These are phyloP conservation scores for Ophiosphaerella narmari DNA, from an alignment of 2,329 filamentous ascomycete species.

Conservation along the genomic window DNA sequence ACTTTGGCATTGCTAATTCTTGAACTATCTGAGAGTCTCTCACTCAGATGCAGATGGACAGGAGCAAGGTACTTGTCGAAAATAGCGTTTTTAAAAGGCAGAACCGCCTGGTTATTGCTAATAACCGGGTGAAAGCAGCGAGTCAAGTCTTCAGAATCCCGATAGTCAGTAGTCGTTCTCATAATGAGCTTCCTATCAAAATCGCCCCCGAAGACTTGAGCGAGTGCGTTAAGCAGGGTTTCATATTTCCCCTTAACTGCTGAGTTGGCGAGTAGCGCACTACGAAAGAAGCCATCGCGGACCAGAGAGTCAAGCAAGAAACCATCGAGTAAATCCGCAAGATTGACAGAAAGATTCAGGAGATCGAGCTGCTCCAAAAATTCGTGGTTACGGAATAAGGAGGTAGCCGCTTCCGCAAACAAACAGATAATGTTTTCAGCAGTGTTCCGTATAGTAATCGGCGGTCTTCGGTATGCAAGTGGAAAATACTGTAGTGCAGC, in stretches of 20 bases:
- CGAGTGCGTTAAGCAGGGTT: conserved; percentile 1
- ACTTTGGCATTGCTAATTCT: conserved; percentile 46
- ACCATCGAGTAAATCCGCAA: conserved; percentile 6
- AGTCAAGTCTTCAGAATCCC: neutral
- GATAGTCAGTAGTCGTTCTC: conserved; percentile 7
- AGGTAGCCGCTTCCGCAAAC: conserved; percentile 1
- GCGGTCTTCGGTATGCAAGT: neutral
- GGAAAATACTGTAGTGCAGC: conserved; percentile 5
- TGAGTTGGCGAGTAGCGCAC: conserved; percentile 6
- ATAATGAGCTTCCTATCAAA: neutral
- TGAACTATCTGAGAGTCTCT: conserved; percentile 20
- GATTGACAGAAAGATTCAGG: conserved; percentile 5
- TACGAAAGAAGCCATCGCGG: conserved; percentile 3
- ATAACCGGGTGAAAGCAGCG: conserved; percentile 4
- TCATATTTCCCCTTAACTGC: conserved; percentile 3
- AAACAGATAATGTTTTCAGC: neutral
- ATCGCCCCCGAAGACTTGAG: neutral
- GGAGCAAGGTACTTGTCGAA: conserved; percentile 55
- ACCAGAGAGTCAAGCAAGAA: conserved; percentile 5
- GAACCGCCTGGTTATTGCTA: conserved; percentile 19
- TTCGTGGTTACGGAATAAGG: conserved; percentile 2
- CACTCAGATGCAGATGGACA: conserved; percentile 46
- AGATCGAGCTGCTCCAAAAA: conserved; percentile 4
- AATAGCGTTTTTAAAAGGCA: conserved; percentile 54
- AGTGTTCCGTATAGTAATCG: too few relatives aligned